These are phyloP conservation scores for Niebla homalea DNA, from an alignment of 495 filamentous ascomycete species.

Conservation along the genomic window DNA sequence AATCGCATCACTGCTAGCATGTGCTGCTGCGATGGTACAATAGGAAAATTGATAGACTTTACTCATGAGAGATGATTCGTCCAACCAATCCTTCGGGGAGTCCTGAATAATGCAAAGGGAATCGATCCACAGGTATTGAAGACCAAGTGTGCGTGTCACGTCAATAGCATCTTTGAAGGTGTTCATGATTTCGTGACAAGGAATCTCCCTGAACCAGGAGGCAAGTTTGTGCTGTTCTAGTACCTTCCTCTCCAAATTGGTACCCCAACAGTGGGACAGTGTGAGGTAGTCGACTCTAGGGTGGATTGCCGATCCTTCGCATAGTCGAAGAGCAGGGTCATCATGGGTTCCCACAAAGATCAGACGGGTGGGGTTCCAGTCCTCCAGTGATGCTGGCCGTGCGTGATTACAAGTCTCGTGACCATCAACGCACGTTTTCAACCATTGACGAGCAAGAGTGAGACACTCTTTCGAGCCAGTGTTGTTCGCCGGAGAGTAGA, in stretches of 20 bases:
- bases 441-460: too few species aligned
- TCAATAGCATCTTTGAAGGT: slow-evolving; percentile 12
- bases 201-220: neutral
- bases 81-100: neutral
- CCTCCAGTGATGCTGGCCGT: too few species aligned
- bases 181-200: neutral
- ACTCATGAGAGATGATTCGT: neutral
- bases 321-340: too few species aligned
- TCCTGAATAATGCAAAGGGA: slow-evolving; percentile 6
- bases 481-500: too few species aligned
- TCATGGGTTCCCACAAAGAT: too few species aligned
- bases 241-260: neutral
- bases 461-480: too few species aligned
- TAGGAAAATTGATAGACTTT: neutral
- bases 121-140: slow-evolving; percentile 10
- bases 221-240: neutral
- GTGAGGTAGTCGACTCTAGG: slow-evolving; percentile 2
- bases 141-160: slow-evolving; percentile 2
- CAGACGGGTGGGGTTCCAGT: too few species aligned
- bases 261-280: slow-evolving; percentile 13
- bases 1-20: neutral
- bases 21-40: slow-evolving; percentile 2
- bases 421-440: too few species aligned
- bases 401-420: too few species aligned
- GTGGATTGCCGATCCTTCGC: too few species aligned